Conservation (phyloP, 306 rosid species). For the Sicyos baderoa region DNA sequence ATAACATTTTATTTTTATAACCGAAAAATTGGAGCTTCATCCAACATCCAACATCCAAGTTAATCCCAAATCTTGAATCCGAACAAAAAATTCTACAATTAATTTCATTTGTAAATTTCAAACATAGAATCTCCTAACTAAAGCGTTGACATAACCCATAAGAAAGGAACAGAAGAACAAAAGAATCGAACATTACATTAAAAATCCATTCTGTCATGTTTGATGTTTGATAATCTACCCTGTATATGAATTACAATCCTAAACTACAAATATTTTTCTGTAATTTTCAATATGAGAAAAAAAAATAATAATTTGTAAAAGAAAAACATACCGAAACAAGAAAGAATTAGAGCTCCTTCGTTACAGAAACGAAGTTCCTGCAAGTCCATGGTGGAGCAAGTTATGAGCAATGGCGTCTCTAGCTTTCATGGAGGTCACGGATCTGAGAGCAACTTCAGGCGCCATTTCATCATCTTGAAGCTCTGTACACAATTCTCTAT, state of each 20-base stretch:
- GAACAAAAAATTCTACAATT: too few species aligned
- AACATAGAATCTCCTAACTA: too few species aligned
- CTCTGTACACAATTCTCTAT: conserved; percentile 41
- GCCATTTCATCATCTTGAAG: conserved; percentile 70
- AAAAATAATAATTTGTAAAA: not conserved
- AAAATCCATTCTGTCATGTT: conserved; percentile 5
- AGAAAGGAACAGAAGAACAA: not conserved
- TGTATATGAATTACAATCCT: not conserved
- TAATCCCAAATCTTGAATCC: too few species aligned
- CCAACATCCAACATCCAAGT: too few species aligned
- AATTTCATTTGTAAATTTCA: too few species aligned
- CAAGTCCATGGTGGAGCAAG: conserved; percentile 89
- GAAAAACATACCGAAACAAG: not conserved
- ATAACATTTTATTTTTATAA: too few species aligned
- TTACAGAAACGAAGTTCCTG: conserved; percentile 73
- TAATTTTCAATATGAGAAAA: conserved; percentile 7
- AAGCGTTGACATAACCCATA: not conserved
- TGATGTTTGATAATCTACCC: not conserved
- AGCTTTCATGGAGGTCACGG: conserved; percentile 51
- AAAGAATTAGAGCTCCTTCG: not conserved
- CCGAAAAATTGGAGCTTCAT: too few species aligned
- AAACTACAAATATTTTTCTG: conserved; percentile 11
- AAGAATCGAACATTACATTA: conserved; percentile 10
- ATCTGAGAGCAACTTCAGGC: conserved; percentile 56
- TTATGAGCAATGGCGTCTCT: conserved; percentile 92